These are phyloP conservation scores for Sclerotinia minor DNA, from an alignment of 2,329 filamentous ascomycete genomes.

Conservation along the genomic window DNA sequence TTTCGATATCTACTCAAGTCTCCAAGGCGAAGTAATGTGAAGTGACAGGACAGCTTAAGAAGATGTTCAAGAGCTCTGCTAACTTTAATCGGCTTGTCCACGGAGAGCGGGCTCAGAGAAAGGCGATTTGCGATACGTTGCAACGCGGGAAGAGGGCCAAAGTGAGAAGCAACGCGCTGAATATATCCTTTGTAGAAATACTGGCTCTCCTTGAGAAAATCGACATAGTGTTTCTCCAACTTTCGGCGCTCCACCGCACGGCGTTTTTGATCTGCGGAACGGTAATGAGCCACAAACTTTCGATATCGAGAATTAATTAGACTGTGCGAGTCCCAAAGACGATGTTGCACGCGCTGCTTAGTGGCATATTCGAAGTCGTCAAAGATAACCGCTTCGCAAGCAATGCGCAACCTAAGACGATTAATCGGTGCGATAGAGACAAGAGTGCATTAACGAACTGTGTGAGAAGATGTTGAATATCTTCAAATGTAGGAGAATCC, in stretches of 20 bases:
- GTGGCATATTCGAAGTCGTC: slow-evolving; percentile 67
- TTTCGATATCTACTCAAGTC: slow-evolving; percentile 86
- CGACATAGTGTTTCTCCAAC: slow-evolving; percentile 75
- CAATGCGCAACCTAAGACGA: slow-evolving; percentile 45
- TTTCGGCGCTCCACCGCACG: slow-evolving; percentile 68
- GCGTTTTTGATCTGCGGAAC: slow-evolving; percentile 46
- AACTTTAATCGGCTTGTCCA: slow-evolving; percentile 34
- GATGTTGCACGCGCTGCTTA: slow-evolving; percentile 63
- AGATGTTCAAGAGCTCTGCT: slow-evolving; percentile 41
- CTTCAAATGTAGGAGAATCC: slow-evolving; percentile 48
- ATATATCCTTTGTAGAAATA: slow-evolving; percentile 87
- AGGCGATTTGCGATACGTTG: slow-evolving; percentile 40
- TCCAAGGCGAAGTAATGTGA: slow-evolving; percentile 80
- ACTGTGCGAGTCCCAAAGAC: slow-evolving; percentile 77
- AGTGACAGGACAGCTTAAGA: slow-evolving; percentile 74
- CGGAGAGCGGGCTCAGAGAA: slow-evolving; percentile 35
- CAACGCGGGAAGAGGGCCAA: slow-evolving; percentile 43
- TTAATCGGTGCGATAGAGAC: slow-evolving; percentile 5
- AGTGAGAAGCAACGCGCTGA: slow-evolving; percentile 67
- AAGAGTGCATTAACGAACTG: slow-evolving; percentile 33
- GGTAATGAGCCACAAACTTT: slow-evolving; percentile 61
- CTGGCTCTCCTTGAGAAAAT: slow-evolving; percentile 84
- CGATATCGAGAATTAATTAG: slow-evolving; percentile 78
- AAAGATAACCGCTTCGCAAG: slow-evolving; percentile 72
- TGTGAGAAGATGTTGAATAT: slow-evolving; percentile 45